Percentiles rank a stretch among this genome's conserved stretches.
phyloP scores from a whole-genome alignment of 2,329 filamentous ascomycete genomes.

The Magnaporthales sp. region DNA sequence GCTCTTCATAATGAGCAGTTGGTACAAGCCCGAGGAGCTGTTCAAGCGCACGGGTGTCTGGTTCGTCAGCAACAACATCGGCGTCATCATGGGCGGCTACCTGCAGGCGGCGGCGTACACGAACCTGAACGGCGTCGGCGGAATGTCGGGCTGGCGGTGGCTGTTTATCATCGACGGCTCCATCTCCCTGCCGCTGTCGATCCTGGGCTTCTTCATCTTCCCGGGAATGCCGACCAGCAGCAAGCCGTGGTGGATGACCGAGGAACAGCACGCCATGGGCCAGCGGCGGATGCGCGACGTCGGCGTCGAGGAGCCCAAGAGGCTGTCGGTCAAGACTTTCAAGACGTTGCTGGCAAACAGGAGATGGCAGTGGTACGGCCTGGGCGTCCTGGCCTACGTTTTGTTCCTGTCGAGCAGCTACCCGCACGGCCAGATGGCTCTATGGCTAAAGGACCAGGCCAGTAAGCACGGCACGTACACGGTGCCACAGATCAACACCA shows the following conservation, averaged over 20 bases:
- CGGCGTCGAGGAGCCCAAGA: slow-evolving; percentile 2
- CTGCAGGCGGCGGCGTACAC: slow-evolving; percentile 45
- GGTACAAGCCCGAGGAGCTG: slow-evolving; percentile 53
- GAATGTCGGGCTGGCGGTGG: slow-evolving; percentile 43
- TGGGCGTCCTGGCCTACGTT: background rate
- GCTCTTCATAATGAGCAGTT: slow-evolving; percentile 37
- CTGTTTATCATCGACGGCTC: slow-evolving; percentile 52
- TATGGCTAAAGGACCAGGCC: slow-evolving; percentile 15
- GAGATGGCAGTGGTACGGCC: background rate
- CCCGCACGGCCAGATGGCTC: slow-evolving; percentile 3
- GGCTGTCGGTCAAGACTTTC: background rate
- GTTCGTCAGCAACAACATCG: slow-evolving; percentile 48
- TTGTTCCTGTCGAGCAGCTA: slow-evolving; percentile 3
- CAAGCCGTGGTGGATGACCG: slow-evolving; percentile 25
- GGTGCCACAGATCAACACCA: slow-evolving; percentile 33
- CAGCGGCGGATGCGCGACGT: slow-evolving; percentile 20
- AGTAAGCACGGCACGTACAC: slow-evolving; percentile 19
- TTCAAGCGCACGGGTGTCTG: slow-evolving; percentile 57
- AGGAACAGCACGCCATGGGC: slow-evolving; percentile 25
- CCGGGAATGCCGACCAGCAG: slow-evolving; percentile 23
- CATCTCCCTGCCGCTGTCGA: slow-evolving; percentile 44
- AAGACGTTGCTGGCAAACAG: background rate
- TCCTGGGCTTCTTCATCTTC: slow-evolving; percentile 39
- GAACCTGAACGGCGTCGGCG: slow-evolving; percentile 38
- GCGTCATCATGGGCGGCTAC: slow-evolving; percentile 22